Base-by-base conservation (phyloP, 441 rosid genomes). In the Francoa sonchifolia region DNA sequence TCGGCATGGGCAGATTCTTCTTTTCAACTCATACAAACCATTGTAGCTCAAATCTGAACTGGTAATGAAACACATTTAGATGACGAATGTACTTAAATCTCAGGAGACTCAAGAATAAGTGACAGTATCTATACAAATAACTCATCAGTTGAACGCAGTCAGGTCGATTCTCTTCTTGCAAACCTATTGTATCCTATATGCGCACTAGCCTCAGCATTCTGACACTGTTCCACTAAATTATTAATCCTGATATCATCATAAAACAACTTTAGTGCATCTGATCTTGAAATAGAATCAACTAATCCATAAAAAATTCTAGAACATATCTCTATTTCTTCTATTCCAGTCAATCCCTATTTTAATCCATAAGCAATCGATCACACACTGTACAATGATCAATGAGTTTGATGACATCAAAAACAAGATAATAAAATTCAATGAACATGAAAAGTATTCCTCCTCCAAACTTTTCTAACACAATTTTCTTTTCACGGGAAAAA, bases 211-310 rank as follows among this genome's bases (percentile, higher is more conserved):
- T 60, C 62, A 14, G 53, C 55, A 28, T 51, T 38, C 23, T 23
- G 61, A 47, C 49, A 59, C 47, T 44, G 53, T 18, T 45, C 62
- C 39, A 14, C 54, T 34, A 37, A 53, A 59, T 70, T 54, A 50
- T 59, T 57, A 32, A 53, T 12, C 39, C 42, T 11, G 33, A 68
- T 9, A 32, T 67, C 58, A 40, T 55, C 67, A 39, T 65, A 59
- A 56, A 71, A 76, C 58, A 56, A 28, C 56, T 68, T 68, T 26
- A 78, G 57, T 4, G 92, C 86, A 15, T 62, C 75, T 6, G 63
- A 41, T 8, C 94, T 59, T 0, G 94, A 77, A 17, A 75, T 42
- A 21, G 64, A 57, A 41, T 58, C 52, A 25, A 72, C 75, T 4
- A 72, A 60, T 53, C 56, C 64, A 56, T 69, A n/a, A 50, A 62